Evolutionary conservation across 257 asterid species (phyloP).

Genomic region (Paulownia fortunei): DNA sequence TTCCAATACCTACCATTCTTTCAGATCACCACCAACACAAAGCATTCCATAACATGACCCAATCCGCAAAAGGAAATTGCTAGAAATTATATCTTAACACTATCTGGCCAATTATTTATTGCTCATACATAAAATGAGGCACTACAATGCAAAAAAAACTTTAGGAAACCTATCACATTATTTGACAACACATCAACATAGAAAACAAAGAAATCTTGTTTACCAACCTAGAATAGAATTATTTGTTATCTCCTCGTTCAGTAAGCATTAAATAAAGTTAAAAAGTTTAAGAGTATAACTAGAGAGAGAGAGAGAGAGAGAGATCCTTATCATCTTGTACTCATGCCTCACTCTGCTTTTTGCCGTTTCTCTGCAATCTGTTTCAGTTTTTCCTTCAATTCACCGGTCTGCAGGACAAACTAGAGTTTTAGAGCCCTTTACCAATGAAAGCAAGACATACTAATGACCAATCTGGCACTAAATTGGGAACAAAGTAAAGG

Average conservation of each 20-base stretch:
- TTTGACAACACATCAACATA: background rate
- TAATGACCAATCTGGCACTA: background rate
- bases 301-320: background rate
- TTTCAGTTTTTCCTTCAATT: conserved; percentile 71
- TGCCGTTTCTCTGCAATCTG: conserved; percentile 40
- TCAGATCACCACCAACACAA: background rate
- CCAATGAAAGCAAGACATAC: background rate
- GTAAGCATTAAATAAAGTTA: background rate
- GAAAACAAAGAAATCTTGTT: background rate
- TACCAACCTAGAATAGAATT: background rate
- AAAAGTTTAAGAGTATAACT: background rate
- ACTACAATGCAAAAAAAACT: background rate
- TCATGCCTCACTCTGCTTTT: conserved; percentile 35
- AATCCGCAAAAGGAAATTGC: background rate
- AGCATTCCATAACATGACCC: background rate
- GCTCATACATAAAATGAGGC: background rate
- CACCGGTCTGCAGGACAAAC: conserved; percentile 69
- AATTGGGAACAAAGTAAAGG: background rate
- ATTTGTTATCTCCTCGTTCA: background rate
- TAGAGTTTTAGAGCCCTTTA: conserved; percentile 27
- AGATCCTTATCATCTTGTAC: background rate
- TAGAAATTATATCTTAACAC: background rate
- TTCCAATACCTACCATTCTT: too few species aligned
- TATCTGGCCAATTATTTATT: background rate
- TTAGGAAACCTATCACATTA: background rate